Evolutionary conservation across 148 eudicot species (phyloP), one percentile per base, ranked within the genome.

Genomic region (Hydrangea macrophylla): DNA sequence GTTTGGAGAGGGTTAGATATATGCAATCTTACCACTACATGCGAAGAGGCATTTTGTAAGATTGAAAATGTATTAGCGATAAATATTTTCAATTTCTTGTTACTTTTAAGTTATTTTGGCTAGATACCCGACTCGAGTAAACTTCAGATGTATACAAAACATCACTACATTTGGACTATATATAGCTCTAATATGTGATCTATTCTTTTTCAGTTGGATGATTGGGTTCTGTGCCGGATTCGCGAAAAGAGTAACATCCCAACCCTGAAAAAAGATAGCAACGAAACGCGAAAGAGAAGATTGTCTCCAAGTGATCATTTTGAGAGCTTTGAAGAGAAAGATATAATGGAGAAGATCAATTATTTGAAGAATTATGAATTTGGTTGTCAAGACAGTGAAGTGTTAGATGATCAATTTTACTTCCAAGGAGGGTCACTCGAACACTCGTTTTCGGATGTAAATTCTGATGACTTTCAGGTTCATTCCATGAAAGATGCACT

Each of bases 171-270:
- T 9, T 39, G 1, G 12, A 39, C 12, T 6, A 39, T 1, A 1
- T 9, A 39, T 9, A 39, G 6, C 0, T 42, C 11, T 42, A 42
- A 11, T 11, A 18, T 42, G 48, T 11, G 11, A 42, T 55, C 4
- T 30, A 9, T 7, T 51, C 51, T 18, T 1, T 26, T 56, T 48
- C 75, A 64, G 75, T 62, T 71, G 69, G 75, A 71, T 55, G 75
- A 63, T 25, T 71, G 75, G 68, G 75, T 71, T 10, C 51, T 72
- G 28, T 72, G 75, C 36, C 63, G 69, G 11, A 61, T 72, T 64
- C 64, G 75, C 37, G 69, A 44, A 25, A 72, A 44, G 57, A 56
- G 56, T 54, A 55, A 45, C 36, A 18, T 37, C 45, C 37, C 17
- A 23, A 39, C 42, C 18, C 28, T 5, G 25, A 23, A 9, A 8